Evolutionary conservation across 2,329 filamentous ascomycete species (phyloP).

Genomic region (Talaromyces albobiverticillius): DNA sequence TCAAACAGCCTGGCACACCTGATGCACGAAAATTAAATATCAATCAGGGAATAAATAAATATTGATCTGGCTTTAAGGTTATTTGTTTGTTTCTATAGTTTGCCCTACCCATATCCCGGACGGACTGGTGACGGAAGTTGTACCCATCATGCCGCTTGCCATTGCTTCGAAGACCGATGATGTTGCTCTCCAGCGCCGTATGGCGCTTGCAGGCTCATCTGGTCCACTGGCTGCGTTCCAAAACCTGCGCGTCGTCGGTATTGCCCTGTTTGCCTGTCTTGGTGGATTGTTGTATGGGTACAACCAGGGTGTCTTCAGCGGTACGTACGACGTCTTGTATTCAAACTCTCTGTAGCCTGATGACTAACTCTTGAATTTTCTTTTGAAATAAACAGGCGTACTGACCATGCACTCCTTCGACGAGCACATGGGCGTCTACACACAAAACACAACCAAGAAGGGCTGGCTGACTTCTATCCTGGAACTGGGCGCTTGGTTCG

Average conservation of each 20-base stretch:
- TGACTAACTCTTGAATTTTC: not conserved
- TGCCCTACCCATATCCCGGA: not conserved
- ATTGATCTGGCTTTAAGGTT: not conserved
- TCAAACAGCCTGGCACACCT: not conserved
- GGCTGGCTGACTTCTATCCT: constrained; percentile 55
- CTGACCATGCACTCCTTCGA: constrained; percentile 18
- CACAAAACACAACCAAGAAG: constrained; percentile 22
- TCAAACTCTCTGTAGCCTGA: not conserved
- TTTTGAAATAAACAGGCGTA: constrained; percentile 8
- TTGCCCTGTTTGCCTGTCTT: constrained; percentile 62
- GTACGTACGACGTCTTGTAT: constrained; percentile 3
- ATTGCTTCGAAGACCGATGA: constrained; percentile 33
- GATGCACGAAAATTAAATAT: not conserved
- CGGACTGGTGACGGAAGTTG: not conserved
- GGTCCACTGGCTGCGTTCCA: constrained; percentile 55
- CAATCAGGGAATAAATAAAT: not conserved
- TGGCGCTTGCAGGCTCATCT: constrained; percentile 54
- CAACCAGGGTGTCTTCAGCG: constrained; percentile 25
- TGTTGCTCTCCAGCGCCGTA: constrained; percentile 52
- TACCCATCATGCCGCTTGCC: constrained; percentile 8
- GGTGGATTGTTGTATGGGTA: constrained; percentile 46
- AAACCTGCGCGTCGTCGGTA: constrained; percentile 60
- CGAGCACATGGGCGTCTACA: constrained; percentile 23
- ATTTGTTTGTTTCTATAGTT: no score
- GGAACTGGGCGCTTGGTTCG: constrained; percentile 75